Evolutionary conservation across 1,139 yeast species (phyloP).

Genomic region (Yamadazyma sp.): DNA sequence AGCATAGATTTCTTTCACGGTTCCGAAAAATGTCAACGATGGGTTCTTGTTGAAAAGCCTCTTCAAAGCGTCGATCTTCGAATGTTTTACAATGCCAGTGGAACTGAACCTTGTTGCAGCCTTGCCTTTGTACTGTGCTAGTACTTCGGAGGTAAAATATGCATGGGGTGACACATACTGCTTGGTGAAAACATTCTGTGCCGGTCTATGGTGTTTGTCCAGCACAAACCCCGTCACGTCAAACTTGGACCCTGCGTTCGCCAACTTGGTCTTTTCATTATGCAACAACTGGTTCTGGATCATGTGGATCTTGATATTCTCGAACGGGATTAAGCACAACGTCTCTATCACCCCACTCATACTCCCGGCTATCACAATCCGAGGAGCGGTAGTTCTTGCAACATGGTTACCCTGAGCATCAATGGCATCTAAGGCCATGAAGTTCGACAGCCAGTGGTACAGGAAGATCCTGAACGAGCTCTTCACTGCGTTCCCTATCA

Average conservation of each 20-base stretch:
- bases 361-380: slow-evolving; percentile 80
- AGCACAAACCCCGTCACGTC: slow-evolving; percentile 30
- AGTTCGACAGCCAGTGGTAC: slow-evolving; percentile 74
- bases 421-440: slow-evolving; percentile 60
- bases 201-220: slow-evolving; percentile 27
- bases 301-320: slow-evolving; percentile 82
- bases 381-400: slow-evolving; percentile 62
- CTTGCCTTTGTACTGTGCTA: slow-evolving; percentile 29
- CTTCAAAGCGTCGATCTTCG: slow-evolving; percentile 29
- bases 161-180: slow-evolving; percentile 49
- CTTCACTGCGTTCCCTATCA: slow-evolving; percentile 73
- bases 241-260: slow-evolving; percentile 17
- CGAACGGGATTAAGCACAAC: slow-evolving; percentile 85
- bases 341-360: slow-evolving; percentile 85
- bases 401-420: slow-evolving; percentile 28
- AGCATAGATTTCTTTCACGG: slow-evolving; percentile 64
- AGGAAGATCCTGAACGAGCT: slow-evolving; percentile 71
- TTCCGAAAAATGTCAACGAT: slow-evolving; percentile 50
- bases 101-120: slow-evolving; percentile 26
- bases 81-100: slow-evolving; percentile 18
- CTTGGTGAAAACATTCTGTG: slow-evolving; percentile 25
- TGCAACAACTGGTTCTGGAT: slow-evolving; percentile 59
- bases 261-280: slow-evolving; percentile 32
- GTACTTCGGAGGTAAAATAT: slow-evolving; percentile 37
- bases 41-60: slow-evolving; percentile 52